Evolutionary conservation across 352 stramenopile species (phyloP).

Genomic region (Phytophthora aleatoria): DNA sequence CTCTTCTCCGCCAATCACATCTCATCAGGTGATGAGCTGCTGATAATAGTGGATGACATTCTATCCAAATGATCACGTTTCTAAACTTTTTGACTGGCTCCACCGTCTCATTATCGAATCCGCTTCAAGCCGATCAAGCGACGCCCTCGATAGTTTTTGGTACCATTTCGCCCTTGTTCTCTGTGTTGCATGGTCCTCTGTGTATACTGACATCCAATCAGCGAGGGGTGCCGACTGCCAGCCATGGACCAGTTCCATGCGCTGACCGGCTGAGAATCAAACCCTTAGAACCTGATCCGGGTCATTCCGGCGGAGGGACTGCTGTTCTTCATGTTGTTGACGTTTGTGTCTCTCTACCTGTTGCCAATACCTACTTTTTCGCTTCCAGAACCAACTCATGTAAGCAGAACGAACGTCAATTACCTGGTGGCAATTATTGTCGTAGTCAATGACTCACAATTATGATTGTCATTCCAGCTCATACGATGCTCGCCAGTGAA

Average conservation of each 20-base stretch:
- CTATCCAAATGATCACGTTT: neutral
- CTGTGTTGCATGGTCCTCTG: neutral
- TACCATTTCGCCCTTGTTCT: neutral
- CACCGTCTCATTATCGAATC: neutral
- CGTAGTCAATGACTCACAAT: neutral
- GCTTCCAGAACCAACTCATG: neutral
- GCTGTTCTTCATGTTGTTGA: slow-evolving; percentile 41
- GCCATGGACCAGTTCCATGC: slow-evolving; percentile 52
- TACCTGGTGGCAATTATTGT: too few species aligned
- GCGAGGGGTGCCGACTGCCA: slow-evolving; percentile 62
- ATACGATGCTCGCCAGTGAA: slow-evolving; percentile 47
- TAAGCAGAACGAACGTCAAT: too few species aligned
- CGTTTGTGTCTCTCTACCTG: slow-evolving; percentile 28
- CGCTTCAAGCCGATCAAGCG: neutral
- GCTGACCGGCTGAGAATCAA: slow-evolving; percentile 57
- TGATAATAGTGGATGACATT: neutral
- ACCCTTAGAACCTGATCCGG: slow-evolving; percentile 74
- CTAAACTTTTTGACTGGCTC: too few species aligned
- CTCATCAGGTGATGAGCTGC: neutral
- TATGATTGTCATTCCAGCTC: too few species aligned
- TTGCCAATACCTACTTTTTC: neutral
- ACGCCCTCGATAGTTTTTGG: neutral
- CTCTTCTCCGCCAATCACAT: neutral
- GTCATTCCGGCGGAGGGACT: slow-evolving; percentile 65
- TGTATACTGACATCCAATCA: slow-evolving; percentile 50